Percentiles rank a stretch among this genome's conserved stretches.
Conservation (phyloP, 176 grass and related monocot genomes). For the Musa schizocarpa region DNA sequence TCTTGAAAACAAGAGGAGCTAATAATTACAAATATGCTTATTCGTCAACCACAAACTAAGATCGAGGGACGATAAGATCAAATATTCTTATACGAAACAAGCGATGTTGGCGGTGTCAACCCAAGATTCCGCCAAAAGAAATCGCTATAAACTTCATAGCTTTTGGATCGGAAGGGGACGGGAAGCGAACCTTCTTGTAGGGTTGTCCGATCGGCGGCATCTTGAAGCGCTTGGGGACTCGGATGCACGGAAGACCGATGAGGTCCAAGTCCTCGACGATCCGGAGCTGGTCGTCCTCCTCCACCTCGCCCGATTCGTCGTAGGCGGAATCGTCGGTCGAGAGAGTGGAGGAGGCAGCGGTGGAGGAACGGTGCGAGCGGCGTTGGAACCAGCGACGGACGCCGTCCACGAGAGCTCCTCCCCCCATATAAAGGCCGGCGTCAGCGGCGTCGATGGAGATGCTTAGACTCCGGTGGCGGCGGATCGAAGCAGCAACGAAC, state of each 20-base stretch:
- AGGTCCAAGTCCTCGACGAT: conserved; percentile 53
- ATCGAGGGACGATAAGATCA: no score
- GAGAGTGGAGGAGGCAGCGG: conserved; percentile 12
- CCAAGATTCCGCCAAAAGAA: not conserved
- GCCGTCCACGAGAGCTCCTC: conserved; percentile 44
- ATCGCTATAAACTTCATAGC: not conserved
- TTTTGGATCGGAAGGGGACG: not conserved
- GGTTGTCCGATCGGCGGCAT: conserved; percentile 18
- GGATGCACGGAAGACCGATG: conserved; percentile 20
- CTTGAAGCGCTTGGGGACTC: conserved; percentile 14
- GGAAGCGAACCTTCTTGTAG: conserved; percentile 16
- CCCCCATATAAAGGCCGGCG: conserved; percentile 25
- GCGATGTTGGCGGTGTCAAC: not conserved
- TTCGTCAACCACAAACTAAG: not conserved
- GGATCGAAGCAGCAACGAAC: conserved; percentile 2
- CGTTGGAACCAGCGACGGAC: conserved; percentile 73
- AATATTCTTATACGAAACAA: not conserved
- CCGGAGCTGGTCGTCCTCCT: not conserved
- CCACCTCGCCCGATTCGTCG: conserved; percentile 19
- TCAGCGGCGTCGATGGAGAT: not conserved
- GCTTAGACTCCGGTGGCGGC: not conserved
- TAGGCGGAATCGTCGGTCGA: not conserved
- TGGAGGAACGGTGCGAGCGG: conserved; percentile 11
- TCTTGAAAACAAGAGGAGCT: not conserved
- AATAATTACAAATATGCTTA: not conserved